Evolutionary conservation across 2,329 filamentous ascomycete genomes (phyloP).

Genomic region (Colletotrichum higginsianum): DNA sequence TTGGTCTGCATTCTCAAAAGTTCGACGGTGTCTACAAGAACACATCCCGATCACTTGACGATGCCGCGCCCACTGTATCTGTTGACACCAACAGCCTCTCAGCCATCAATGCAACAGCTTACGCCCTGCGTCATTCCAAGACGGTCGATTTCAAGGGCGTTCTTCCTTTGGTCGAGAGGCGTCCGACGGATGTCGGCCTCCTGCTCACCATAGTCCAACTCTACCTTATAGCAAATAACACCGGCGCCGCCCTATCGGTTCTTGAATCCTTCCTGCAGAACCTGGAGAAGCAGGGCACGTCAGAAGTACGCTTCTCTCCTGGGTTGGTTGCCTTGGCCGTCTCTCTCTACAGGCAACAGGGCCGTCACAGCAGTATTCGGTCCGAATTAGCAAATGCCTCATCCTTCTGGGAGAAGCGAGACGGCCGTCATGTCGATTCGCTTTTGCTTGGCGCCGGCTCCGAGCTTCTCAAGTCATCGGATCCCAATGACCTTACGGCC

Average conservation of each 20-base stretch:
- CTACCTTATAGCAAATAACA: slow-evolving; percentile 80
- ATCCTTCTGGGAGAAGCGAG: slow-evolving; percentile 81
- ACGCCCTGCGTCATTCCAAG: slow-evolving; percentile 60
- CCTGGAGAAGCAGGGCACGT: slow-evolving; percentile 74
- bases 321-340: slow-evolving; percentile 87
- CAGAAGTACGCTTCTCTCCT: slow-evolving; percentile 84
- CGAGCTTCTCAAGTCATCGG: slow-evolving; percentile 83
- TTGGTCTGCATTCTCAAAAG: slow-evolving; percentile 79
- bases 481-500: slow-evolving; percentile 75
- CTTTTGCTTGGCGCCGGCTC: slow-evolving; percentile 87
- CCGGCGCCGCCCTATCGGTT: slow-evolving; percentile 80
- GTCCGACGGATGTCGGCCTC: slow-evolving; percentile 85
- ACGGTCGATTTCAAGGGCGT: slow-evolving; percentile 78
- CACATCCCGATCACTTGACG: slow-evolving; percentile 60
- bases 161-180: slow-evolving; percentile 77
- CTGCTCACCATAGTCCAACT: slow-evolving; percentile 86
- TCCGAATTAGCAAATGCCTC: slow-evolving; percentile 84
- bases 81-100: slow-evolving; percentile 60
- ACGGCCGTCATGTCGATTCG: slow-evolving; percentile 62
- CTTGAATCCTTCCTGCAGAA: slow-evolving; percentile 82
- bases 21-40: slow-evolving; percentile 71
- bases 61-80: slow-evolving; percentile 47
- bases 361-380: slow-evolving; percentile 80
- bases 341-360: slow-evolving; percentile 82
- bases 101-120: slow-evolving; percentile 78